Evolutionary conservation across 1,139 yeast genomes (phyloP).

Genomic region (Candida anutae): DNA sequence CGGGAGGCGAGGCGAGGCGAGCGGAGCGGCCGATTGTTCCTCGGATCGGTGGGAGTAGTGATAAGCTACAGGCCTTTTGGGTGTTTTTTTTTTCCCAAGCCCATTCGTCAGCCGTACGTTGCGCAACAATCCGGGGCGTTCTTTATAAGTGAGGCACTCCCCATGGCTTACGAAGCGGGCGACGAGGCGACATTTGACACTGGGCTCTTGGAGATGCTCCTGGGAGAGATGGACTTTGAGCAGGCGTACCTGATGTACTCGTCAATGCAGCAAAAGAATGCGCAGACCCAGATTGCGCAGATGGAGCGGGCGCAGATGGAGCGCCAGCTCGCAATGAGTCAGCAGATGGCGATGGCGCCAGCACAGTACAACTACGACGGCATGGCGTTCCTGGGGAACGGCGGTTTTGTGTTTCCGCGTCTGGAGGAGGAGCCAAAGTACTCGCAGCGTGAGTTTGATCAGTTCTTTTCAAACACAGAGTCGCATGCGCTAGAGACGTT

Average conservation of each 20-base stretch:
- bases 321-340: constrained; percentile 1
- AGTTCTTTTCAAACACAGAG: constrained; percentile 39
- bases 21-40: too few species aligned
- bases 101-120: too few species aligned
- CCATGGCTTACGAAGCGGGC: neutral
- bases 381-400: too few species aligned
- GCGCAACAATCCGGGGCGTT: too few species aligned
- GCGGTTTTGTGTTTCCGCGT: neutral
- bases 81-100: too few species aligned
- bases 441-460: constrained; percentile 17
- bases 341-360: neutral
- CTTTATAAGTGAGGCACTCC: neutral
- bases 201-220: constrained; percentile 7
- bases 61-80: too few species aligned
- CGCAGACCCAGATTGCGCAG: constrained; percentile 28
- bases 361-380: neutral
- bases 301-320: constrained; percentile 30
- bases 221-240: constrained; percentile 40
- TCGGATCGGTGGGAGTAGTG: too few species aligned
- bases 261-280: constrained; percentile 33
- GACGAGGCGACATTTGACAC: neutral
- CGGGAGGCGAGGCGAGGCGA: too few species aligned
- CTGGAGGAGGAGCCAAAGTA: neutral
- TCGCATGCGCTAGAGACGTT: constrained; percentile 38
- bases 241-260: constrained; percentile 39